Base-by-base conservation (phyloP, 1,139 yeast species). In the Scheffersomyces illinoinensis region DNA sequence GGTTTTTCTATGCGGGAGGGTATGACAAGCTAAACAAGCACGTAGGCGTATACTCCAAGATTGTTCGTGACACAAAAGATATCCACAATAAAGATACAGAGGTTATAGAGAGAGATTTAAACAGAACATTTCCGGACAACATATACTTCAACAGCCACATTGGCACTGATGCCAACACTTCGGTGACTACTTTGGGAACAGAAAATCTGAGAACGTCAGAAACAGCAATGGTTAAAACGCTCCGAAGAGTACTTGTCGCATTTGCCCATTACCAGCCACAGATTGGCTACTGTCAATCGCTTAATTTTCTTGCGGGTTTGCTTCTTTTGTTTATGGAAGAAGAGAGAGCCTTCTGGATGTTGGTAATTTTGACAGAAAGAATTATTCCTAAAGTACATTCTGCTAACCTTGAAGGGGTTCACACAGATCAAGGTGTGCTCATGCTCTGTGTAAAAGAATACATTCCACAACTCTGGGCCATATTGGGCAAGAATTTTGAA, bases 1-100 rank as follows among this genome's bases (percentile, higher is more conserved):
- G 99, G 99, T 95, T 95, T 79, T 89, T 86, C 77, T 93, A 91
- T 72, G 97, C 97, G n/a, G 88, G 89, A n/a, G 98, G 98, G 1
- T 83, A 87, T 61, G 97, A 92, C 59, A 84, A 83, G 63, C 73
- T 91, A 59, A 87, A 85, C 64, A 85, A 85, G 53, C 86, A 91
- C 69, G 78, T 78, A 14, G 97, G 96, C 0, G 82, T 91, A 1
- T 95, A 93, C 72, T 90, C 87, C 54, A 81, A 81, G 63, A 79
- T 93, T 47, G 86, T 88, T 54, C 76, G 77, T 52, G 86, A 87
- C 62, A 86, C 92, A 0, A 66, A 71, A 48, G 78, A 77, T 48
- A 67, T 78, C 21, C 79, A 81, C 23, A 88, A 85, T 63, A 89
- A 86, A 62, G 97, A 93, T 69, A 85, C 93, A 0, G 99, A 95